Percentiles rank a stretch among this genome's conserved stretches.
Conservation (phyloP, 768 basidiomycete species). For the Suillus americanus region DNA sequence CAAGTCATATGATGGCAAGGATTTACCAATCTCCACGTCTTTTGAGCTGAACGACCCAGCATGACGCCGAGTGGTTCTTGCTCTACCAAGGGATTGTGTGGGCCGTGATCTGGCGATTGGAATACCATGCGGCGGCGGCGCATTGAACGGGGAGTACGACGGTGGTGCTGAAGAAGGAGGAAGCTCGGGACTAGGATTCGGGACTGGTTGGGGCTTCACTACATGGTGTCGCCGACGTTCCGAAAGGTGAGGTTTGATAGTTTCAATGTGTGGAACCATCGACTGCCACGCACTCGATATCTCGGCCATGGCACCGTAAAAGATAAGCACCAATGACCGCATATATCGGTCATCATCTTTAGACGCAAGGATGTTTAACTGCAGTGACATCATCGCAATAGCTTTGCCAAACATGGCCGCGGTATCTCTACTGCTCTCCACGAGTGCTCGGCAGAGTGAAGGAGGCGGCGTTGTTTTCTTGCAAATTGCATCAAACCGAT, state of each 20-base stretch:
- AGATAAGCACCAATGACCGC: conserved; percentile 79
- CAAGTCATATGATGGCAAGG: conserved; percentile 64
- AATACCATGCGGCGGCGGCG: conserved; percentile 19
- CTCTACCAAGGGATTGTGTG: conserved; percentile 34
- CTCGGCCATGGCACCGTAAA: conserved; percentile 90
- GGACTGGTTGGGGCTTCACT: conserved; percentile 29
- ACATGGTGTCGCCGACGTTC: conserved; percentile 39
- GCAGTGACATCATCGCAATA: conserved; percentile 77
- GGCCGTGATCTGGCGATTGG: conserved; percentile 32
- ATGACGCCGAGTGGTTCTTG: conserved; percentile 70
- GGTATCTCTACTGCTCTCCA: conserved; percentile 83
- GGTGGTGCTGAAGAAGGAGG: conserved; percentile 29
- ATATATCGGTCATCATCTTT: conserved; percentile 86
- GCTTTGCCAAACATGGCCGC: conserved; percentile 85
- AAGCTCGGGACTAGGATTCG: conserved; percentile 26
- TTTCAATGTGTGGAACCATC: conserved; percentile 69
- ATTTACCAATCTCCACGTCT: conserved; percentile 87
- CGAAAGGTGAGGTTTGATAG: conserved; percentile 63
- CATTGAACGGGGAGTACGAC: conserved; percentile 23
- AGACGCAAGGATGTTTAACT: conserved; percentile 73
- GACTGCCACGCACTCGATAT: conserved; percentile 82
- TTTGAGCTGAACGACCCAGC: conserved; percentile 95
- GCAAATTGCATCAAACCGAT: conserved; percentile 85
- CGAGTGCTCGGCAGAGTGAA: conserved; percentile 68
- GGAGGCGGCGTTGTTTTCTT: conserved; percentile 68